Percentiles rank a stretch among this genome's conserved stretches.
phyloP scores from a whole-genome alignment of 2,329 filamentous ascomycete species.

The Hypomyces rosellus region DNA sequence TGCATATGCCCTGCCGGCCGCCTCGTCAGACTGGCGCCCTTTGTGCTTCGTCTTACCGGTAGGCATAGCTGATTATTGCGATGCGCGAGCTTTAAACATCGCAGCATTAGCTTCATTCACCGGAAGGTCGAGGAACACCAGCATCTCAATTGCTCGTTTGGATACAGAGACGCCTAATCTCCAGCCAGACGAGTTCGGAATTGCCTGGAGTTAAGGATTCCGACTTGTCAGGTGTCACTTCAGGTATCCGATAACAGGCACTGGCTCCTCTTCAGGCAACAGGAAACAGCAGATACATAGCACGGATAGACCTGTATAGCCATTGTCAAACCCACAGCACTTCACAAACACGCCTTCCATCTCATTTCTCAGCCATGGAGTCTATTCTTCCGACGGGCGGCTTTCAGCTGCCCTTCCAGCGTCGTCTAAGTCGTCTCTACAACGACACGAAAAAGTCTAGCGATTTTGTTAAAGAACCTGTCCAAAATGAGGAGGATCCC shows the following conservation, averaged over 20 bases:
- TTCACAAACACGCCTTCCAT: neutral
- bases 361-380: slow-evolving; percentile 33
- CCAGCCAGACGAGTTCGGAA: no score
- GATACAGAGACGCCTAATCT: no score
- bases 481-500: slow-evolving; percentile 57
- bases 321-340: neutral
- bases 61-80: no score
- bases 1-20: no score
- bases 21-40: no score
- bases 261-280: slow-evolving; percentile 11
- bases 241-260: neutral
- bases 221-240: no score
- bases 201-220: no score
- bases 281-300: slow-evolving; percentile 8
- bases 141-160: no score
- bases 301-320: neutral
- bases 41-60: no score
- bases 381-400: slow-evolving; percentile 45
- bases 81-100: no score
- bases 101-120: no score
- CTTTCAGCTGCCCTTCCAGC: slow-evolving; percentile 52
- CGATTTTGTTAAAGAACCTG: slow-evolving; percentile 62
- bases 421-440: slow-evolving; percentile 65
- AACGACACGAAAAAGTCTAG: slow-evolving; percentile 75
- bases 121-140: no score